phyloP scores from a whole-genome alignment of 2,329 filamentous ascomycete genomes.

The Fusarium luffae region DNA sequence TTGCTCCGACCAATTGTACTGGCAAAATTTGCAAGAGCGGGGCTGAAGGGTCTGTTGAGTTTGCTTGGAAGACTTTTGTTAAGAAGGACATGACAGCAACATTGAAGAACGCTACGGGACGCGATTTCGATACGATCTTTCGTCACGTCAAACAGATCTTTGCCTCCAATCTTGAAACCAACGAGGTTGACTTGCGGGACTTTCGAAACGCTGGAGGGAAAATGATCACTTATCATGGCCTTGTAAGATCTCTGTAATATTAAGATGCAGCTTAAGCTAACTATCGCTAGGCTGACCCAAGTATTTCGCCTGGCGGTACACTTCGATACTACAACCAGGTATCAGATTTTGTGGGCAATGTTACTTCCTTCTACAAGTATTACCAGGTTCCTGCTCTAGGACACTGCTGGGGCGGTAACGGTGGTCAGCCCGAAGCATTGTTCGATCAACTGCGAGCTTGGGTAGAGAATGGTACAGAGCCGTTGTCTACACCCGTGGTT shows the following conservation, averaged over 20 bases:
- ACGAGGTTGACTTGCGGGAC: conserved; percentile 17
- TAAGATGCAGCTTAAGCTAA: background rate
- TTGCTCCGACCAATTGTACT: background rate
- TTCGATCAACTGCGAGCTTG: conserved; percentile 45
- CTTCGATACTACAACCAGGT: conserved; percentile 47
- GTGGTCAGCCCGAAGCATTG: conserved; percentile 33
- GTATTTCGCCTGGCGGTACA: conserved; percentile 33
- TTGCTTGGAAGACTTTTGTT: background rate
- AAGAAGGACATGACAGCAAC: background rate
- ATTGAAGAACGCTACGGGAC: background rate
- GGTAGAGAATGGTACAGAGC: conserved; percentile 48
- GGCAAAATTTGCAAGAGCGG: background rate
- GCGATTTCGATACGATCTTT: conserved; percentile 10
- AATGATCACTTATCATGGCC: conserved; percentile 30
- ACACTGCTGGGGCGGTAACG: conserved; percentile 48
- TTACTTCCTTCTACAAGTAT: conserved; percentile 48
- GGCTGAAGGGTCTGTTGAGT: background rate
- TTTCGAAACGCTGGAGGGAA: conserved; percentile 31
- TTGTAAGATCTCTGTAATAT: conserved; percentile 2
- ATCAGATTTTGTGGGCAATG: conserved; percentile 20
- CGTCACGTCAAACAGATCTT: background rate
- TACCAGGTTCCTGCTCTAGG: conserved; percentile 50
- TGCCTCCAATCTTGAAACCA: conserved; percentile 10
- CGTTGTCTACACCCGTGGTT: conserved; percentile 28
- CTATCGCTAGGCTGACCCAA: conserved; percentile 30